Conservation (phyloP, 768 basidiomycete genomes). For the Hortiboletus campestris region DNA sequence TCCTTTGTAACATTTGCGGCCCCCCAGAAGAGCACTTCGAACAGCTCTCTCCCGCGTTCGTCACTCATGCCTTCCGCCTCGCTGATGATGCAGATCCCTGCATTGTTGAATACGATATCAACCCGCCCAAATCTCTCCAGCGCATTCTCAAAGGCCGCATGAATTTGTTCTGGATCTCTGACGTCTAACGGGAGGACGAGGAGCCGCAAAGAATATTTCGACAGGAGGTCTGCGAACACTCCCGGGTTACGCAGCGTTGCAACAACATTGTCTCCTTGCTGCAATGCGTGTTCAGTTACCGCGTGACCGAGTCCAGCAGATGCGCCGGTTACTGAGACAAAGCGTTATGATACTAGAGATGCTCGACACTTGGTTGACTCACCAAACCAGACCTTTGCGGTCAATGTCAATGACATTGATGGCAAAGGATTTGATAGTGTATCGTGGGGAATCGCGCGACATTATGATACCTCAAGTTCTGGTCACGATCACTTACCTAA, state of each 20-base stretch:
- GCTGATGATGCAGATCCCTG: constrained; percentile 29
- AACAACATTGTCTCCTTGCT: constrained; percentile 39
- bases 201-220: constrained; percentile 32
- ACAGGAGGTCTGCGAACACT: constrained; percentile 29
- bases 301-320: constrained; percentile 39
- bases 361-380: neutral
- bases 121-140: constrained; percentile 39
- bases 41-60: constrained; percentile 33
- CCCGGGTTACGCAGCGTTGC: constrained; percentile 39
- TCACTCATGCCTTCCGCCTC: constrained; percentile 40
- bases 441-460: neutral
- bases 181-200: constrained; percentile 43
- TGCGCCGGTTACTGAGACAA: constrained; percentile 38
- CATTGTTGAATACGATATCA: constrained; percentile 49
- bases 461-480: no score
- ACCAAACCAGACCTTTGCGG: constrained; percentile 26
- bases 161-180: constrained; percentile 30
- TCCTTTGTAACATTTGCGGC: constrained; percentile 32
- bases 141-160: constrained; percentile 34
- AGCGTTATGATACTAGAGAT: neutral
- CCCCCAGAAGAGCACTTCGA: constrained; percentile 43
- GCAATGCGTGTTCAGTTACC: constrained; percentile 34
- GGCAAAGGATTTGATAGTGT: neutral
- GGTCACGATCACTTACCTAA: no score
- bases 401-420: constrained; percentile 2